phyloP scores from a whole-genome alignment of 2,329 filamentous ascomycete genomes.

The Raffaelea deltoideospora region DNA sequence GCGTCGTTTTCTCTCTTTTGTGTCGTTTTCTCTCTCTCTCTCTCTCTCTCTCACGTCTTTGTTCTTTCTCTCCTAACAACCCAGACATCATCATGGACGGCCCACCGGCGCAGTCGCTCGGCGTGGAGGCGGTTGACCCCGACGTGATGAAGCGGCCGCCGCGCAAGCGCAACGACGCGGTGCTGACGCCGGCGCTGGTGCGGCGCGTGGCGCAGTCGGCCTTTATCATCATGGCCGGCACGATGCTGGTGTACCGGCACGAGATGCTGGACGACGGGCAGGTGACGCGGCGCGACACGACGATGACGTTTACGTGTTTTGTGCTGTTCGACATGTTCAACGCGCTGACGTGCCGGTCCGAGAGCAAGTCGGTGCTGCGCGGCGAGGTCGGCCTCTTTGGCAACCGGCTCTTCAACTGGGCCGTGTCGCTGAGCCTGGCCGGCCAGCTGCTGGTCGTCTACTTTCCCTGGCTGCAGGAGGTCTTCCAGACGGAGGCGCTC shows the following conservation, averaged over 20 bases:
- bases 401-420: slow-evolving; percentile 94
- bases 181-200: slow-evolving; percentile 74
- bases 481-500: slow-evolving; percentile 91
- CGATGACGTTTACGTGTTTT: slow-evolving; percentile 98
- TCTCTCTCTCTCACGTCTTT: not conserved
- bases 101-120: slow-evolving; percentile 88
- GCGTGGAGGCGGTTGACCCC: slow-evolving; percentile 86
- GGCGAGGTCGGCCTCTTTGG: slow-evolving; percentile 73
- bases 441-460: slow-evolving; percentile 90
- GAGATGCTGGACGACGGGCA: slow-evolving; percentile 77
- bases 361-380: slow-evolving; percentile 73
- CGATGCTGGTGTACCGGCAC: slow-evolving; percentile 76
- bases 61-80: slow-evolving; percentile 5
- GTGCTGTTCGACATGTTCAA: slow-evolving; percentile 99
- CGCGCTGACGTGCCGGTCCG: slow-evolving; percentile 80
- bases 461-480: slow-evolving; percentile 78
- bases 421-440: slow-evolving; percentile 67
- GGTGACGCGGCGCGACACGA: slow-evolving; percentile 87
- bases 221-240: slow-evolving; percentile 80
- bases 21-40: not conserved
- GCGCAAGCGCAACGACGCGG: slow-evolving; percentile 70
- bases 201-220: slow-evolving; percentile 78
- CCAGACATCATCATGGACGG: slow-evolving; percentile 99
- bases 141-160: slow-evolving; percentile 88
- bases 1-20: not conserved